These are phyloP conservation scores for Salix brachista DNA, from an alignment of 345 rosid genomes.

Conservation along the genomic window DNA sequence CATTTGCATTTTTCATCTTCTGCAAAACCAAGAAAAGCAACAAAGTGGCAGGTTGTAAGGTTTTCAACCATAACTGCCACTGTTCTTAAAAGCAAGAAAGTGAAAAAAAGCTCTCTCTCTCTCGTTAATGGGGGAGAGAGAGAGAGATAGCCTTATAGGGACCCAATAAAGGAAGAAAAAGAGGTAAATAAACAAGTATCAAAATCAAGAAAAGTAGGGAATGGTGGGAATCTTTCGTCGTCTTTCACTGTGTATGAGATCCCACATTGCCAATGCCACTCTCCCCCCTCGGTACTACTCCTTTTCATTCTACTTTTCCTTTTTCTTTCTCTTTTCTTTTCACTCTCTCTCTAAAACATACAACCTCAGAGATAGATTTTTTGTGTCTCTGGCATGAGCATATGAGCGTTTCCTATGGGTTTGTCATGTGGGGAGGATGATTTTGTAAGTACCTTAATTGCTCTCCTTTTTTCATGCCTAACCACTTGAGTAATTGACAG, in stretches of 20 bases:
- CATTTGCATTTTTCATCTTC: not conserved
- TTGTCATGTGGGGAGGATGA: conserved; percentile 33
- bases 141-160: not conserved
- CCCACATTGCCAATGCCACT: conserved; percentile 35
- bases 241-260: conserved; percentile 36
- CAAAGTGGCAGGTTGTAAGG: conserved; percentile 33
- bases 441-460: conserved; percentile 22
- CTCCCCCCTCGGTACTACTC: conserved; percentile 15
- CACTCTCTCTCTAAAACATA: conserved; percentile 9
- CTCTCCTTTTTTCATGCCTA: not conserved
- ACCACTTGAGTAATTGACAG: not conserved
- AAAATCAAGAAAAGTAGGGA: conserved; percentile 14
- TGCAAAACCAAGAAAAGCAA: conserved; percentile 27
- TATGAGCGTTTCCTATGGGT: conserved; percentile 30
- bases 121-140: not conserved
- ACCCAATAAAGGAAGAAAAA: conserved; percentile 24
- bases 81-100: conserved; percentile 35
- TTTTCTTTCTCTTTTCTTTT: not conserved
- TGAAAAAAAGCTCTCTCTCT: conserved; percentile 3
- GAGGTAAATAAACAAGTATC: conserved; percentile 8
- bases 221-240: conserved; percentile 30
- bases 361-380: conserved; percentile 29
- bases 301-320: conserved; percentile 37
- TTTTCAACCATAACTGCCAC: conserved; percentile 37
- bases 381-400: conserved; percentile 14